A percentile compares a stretch with the other conserved stretches of the same genome.
These are phyloP conservation scores for Crithidia bombi DNA, from an alignment of 208 protist genomes.

Conservation along the genomic window DNA sequence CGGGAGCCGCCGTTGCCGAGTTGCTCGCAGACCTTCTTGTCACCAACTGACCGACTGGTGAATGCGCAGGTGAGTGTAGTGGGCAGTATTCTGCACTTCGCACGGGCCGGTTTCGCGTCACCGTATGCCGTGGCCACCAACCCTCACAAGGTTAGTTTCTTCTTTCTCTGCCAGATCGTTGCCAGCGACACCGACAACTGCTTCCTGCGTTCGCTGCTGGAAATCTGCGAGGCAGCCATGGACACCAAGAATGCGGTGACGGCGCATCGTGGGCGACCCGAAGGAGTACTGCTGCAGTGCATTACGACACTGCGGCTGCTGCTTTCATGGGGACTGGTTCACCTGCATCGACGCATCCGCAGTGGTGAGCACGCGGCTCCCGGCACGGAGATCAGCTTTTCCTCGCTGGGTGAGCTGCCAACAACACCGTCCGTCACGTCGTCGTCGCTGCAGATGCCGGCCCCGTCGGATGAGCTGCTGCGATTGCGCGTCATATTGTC, in stretches of 20 bases:
- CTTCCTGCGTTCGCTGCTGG: constrained; percentile 21
- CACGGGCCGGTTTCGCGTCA: neutral
- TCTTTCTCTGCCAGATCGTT: constrained; percentile 43
- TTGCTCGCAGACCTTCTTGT: neutral
- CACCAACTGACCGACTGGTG: neutral
- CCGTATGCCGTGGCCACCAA: constrained; percentile 4
- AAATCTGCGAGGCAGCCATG: constrained; percentile 30
- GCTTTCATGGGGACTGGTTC: constrained; percentile 32
- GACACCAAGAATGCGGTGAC: constrained; percentile 23
- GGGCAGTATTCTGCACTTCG: neutral
- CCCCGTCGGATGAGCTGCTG: constrained; percentile 3
- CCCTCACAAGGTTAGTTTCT: constrained; percentile 36
- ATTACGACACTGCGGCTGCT: constrained; percentile 45
- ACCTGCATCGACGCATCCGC: neutral
- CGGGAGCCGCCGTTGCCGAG: neutral
- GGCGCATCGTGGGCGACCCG: constrained; percentile 39
- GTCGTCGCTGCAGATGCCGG: neutral
- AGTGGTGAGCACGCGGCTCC: neutral
- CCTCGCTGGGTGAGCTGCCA: neutral
- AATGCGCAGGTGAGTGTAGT: neutral
- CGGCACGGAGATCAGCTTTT: neutral
- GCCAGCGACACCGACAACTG: constrained; percentile 26
- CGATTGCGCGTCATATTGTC: neutral
- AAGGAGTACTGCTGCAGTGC: constrained; percentile 43
- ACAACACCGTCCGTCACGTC: neutral